Evolutionary conservation across 1,139 yeast species (phyloP), one percentile per base, ranked within the genome.

Genomic region (Zygosaccharomyces sapae): DNA sequence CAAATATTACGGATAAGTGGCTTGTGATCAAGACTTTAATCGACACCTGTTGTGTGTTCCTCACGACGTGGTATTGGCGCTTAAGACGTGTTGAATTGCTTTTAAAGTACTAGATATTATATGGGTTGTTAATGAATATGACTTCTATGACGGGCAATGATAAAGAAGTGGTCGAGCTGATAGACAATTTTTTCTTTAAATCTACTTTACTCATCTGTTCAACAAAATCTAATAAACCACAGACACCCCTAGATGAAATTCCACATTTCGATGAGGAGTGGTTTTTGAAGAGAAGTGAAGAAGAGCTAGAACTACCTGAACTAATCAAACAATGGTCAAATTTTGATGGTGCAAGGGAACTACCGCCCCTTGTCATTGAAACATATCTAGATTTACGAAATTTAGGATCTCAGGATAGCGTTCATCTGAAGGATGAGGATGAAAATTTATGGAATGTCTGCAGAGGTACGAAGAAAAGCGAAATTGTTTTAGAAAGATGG

Each of bases 401-500:
- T 20, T 64, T 90, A 46, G 70, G 78, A 7, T 67, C 81, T 1
- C 76, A 77, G 40, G 89, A 86, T 55, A 73, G 83, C 9, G 74
- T 89, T 39, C 76, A 81, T 41, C 61, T 84, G 36, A 82, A 79
- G 48, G 90, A 79, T 47, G 63, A 68, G 7, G 74, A 70, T 4
- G 73, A 74, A 36, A 69, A 68, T 48, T 55, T 69, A n/a, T 76
- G 79, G 77, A 70, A 73, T 31, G 81, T 80, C 10, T 71, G 77
- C 12, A 74, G 72, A 48, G 79, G 80, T 13, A 73, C 74, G 2
- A 80, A 76, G 60, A 83, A 83, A 58, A 72, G 80, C 10, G 97
- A 90, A 65, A 79, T 92, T 13, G 96, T 92, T 1, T 69, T 92
- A 49, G 98, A 92, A 63, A 74, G 98, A 50, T 92, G 98, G 98